A percentile compares a stretch with the other conserved stretches of the same genome.
phyloP scores from a whole-genome alignment of 371 early-diverging fungal genomes.

The Actinomortierella wolfii region DNA sequence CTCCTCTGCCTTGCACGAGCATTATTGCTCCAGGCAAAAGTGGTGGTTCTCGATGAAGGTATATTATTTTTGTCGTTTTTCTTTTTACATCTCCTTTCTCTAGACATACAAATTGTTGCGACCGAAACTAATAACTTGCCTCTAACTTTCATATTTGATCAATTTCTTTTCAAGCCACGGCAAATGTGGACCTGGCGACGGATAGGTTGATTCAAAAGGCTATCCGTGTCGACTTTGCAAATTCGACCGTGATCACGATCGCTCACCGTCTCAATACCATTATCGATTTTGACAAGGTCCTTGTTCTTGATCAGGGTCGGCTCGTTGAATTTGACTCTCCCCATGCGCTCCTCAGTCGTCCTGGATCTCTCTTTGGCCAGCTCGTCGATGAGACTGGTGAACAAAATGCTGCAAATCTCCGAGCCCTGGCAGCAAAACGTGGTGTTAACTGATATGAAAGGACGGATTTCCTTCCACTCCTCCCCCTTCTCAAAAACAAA shows the following conservation, averaged over 20 bases:
- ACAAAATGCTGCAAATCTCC: conserved; percentile 32
- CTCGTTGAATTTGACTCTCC: conserved; percentile 56
- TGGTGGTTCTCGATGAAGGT: conserved; percentile 65
- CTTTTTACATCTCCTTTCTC: too few relatives aligned
- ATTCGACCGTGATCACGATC: conserved; percentile 92
- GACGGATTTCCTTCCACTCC: too few relatives aligned
- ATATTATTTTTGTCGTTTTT: conserved; percentile 8
- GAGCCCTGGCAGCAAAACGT: conserved; percentile 26
- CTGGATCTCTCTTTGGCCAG: conserved; percentile 71
- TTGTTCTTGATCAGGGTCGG: conserved; percentile 52
- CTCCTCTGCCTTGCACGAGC: conserved; percentile 67
- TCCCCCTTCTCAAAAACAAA: too few relatives aligned
- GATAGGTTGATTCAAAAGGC: conserved; percentile 54
- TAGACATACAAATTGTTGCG: too few relatives aligned
- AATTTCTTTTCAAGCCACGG: conserved; percentile 21
- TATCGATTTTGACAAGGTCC: conserved; percentile 44
- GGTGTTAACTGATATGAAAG: too few relatives aligned
- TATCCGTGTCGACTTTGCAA: conserved; percentile 83
- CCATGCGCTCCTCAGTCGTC: conserved; percentile 48
- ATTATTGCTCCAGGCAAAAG: conserved; percentile 50
- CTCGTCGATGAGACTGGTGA: conserved; percentile 78
- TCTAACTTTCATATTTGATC: neutral
- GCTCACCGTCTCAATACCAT: conserved; percentile 75
- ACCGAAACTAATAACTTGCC: too few relatives aligned
- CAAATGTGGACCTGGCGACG: conserved; percentile 45